phyloP scores from a whole-genome alignment of 208 protist genomes.

The Leishmania arabica region DNA sequence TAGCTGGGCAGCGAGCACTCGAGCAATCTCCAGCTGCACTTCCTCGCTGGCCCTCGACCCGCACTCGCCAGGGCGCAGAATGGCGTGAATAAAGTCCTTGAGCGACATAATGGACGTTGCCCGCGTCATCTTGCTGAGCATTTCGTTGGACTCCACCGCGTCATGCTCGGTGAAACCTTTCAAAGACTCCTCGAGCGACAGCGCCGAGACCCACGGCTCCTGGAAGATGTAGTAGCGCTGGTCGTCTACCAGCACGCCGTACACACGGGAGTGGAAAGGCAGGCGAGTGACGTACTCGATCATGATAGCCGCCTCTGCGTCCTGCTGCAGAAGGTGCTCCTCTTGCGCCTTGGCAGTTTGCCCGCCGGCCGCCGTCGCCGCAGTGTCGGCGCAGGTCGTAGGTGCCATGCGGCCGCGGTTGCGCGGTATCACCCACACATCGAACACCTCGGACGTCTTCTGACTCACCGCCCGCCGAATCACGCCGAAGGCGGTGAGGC shows the following conservation, averaged over 20 bases:
- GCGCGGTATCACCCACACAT: slow-evolving; percentile 77
- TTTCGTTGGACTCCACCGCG: slow-evolving; percentile 49
- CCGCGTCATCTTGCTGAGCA: slow-evolving; percentile 47
- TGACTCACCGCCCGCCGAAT: slow-evolving; percentile 72
- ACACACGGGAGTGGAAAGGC: slow-evolving; percentile 70
- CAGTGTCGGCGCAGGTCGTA: slow-evolving; percentile 10
- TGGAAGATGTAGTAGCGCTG: slow-evolving; percentile 84
- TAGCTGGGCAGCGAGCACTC: slow-evolving; percentile 66
- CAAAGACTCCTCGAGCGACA: slow-evolving; percentile 58
- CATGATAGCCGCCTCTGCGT: slow-evolving; percentile 79
- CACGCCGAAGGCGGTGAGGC: slow-evolving; percentile 63
- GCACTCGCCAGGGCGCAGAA: slow-evolving; percentile 36
- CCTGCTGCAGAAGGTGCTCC: slow-evolving; percentile 50
- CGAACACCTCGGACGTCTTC: slow-evolving; percentile 75
- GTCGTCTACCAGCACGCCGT: slow-evolving; percentile 76
- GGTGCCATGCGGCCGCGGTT: slow-evolving; percentile 58
- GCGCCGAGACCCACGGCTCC: slow-evolving; percentile 75
- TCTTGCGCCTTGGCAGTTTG: slow-evolving; percentile 43
- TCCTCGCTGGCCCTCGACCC: slow-evolving; percentile 35
- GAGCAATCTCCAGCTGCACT: slow-evolving; percentile 61
- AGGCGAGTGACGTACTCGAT: slow-evolving; percentile 80
- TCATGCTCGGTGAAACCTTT: slow-evolving; percentile 33
- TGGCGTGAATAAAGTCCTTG: slow-evolving; percentile 72
- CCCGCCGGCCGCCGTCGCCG: slow-evolving; percentile 3
- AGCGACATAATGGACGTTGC: slow-evolving; percentile 62